phyloP scores from a whole-genome alignment of 331 rosid species.

The Spiraea crenata region DNA sequence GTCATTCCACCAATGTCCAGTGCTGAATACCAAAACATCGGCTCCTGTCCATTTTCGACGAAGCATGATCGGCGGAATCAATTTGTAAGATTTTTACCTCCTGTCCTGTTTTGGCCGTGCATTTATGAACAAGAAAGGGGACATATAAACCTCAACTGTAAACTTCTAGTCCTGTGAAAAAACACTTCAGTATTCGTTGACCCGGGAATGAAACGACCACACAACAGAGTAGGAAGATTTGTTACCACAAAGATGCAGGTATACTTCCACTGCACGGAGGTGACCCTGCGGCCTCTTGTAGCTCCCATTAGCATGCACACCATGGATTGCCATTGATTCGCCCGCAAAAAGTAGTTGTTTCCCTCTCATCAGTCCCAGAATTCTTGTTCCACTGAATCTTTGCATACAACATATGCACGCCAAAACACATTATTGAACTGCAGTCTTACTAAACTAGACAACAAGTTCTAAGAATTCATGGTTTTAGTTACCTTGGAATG shows the following conservation, averaged over 20 bases:
- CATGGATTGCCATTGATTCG: conserved; percentile 98
- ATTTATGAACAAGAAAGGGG: conserved; percentile 77
- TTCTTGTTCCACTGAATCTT: conserved; percentile 85
- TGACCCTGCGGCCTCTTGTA: conserved; percentile 67
- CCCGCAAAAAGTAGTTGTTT: conserved; percentile 92
- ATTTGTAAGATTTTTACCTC: conserved; percentile 64
- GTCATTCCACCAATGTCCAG: conserved; percentile 99
- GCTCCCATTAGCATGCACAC: conserved; percentile 73
- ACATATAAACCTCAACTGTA: conserved; percentile 75
- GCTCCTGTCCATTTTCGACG: conserved; percentile 95
- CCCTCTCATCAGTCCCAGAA: conserved; percentile 83
- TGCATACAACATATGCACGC: too few relatives aligned
- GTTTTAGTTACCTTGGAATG: conserved; percentile 49
- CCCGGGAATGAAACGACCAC: background rate
- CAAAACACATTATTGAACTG: conserved; percentile 11
- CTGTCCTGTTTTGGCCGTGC: conserved; percentile 75
- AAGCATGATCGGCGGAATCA: conserved; percentile 75
- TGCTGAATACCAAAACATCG: conserved; percentile 78
- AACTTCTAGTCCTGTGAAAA: conserved; percentile 73
- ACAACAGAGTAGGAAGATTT: conserved; percentile 17
- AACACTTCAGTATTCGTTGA: conserved; percentile 13
- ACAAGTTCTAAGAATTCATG: conserved; percentile 3
- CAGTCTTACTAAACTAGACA: background rate
- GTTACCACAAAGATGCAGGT: conserved; percentile 87
- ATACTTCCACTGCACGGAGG: conserved; percentile 70